Percentiles rank a stretch among this genome's conserved stretches.
Conservation (phyloP, 2,329 filamentous ascomycete species). For the Cercospora citrullina region DNA sequence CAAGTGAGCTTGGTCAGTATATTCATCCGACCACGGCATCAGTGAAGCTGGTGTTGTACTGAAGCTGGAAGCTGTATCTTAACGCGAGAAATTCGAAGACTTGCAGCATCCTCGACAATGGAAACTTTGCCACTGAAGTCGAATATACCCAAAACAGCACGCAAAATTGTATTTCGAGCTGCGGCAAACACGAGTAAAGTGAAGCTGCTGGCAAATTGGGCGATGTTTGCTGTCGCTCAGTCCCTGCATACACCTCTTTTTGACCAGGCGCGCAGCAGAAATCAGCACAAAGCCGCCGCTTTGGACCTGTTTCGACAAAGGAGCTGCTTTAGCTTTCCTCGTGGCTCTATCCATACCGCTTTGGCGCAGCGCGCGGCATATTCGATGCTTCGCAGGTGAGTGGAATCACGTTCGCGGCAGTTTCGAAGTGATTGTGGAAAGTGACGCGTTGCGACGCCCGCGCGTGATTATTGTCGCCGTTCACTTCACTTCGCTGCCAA, state of each 20-base stretch:
- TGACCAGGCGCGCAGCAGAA: not conserved
- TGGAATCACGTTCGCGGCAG: not conserved
- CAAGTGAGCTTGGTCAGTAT: not conserved
- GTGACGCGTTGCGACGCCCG: not conserved
- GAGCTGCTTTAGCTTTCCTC: not conserved
- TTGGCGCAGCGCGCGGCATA: not conserved
- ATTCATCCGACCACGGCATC: not conserved
- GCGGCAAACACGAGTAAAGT: not conserved
- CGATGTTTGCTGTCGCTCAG: not conserved
- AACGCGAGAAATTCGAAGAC: not conserved
- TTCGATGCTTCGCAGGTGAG: not conserved
- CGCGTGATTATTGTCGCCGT: not conserved
- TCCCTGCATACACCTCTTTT: not conserved
- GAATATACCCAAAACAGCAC: not conserved
- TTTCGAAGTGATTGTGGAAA: not conserved
- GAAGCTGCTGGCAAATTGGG: not conserved
- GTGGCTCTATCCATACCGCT: not conserved
- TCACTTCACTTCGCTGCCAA: slow-evolving; percentile 3
- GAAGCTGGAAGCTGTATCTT: not conserved
- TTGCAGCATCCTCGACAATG: not conserved
- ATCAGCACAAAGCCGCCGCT: not conserved
- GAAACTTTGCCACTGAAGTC: not conserved
- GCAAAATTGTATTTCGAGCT: not conserved
- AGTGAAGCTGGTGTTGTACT: not conserved
- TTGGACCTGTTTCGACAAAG: not conserved